Evolutionary conservation across 768 basidiomycete genomes (phyloP).

Genomic region (Pleurotus salmoneostramineus): DNA sequence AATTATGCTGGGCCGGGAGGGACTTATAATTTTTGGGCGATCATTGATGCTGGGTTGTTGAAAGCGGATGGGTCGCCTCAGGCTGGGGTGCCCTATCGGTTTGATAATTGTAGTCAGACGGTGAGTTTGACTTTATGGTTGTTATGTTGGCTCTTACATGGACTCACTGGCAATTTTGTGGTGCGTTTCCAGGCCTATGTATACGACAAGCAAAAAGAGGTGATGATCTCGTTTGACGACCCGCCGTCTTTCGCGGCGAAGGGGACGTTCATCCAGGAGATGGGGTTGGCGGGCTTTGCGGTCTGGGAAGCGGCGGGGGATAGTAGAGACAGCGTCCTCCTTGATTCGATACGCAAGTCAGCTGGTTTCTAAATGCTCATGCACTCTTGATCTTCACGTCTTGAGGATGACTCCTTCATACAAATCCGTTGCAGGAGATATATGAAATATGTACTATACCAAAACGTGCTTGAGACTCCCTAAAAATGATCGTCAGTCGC

Average conservation of each 20-base stretch:
- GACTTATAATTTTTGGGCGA: constrained; percentile 55
- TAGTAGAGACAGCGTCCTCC: constrained; percentile 43
- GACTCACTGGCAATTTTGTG: background rate
- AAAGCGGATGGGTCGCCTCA: constrained; percentile 38
- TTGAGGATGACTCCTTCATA: too few species aligned
- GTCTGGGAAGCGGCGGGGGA: constrained; percentile 70
- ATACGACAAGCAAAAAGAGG: constrained; percentile 47
- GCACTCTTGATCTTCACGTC: too few species aligned
- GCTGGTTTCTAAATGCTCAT: constrained; percentile 22
- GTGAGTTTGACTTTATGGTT: constrained; percentile 35
- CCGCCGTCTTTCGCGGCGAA: constrained; percentile 58
- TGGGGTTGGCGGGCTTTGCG: constrained; percentile 55
- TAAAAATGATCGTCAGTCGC: too few species aligned
- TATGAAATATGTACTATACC: too few species aligned
- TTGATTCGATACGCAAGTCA: constrained; percentile 46
- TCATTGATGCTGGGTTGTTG: constrained; percentile 56
- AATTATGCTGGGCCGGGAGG: constrained; percentile 35
- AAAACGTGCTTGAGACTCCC: too few species aligned
- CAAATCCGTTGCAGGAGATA: too few species aligned
- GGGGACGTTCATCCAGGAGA: constrained; percentile 53
- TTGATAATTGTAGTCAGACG: constrained; percentile 70
- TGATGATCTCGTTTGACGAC: constrained; percentile 70
- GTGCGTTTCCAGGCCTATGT: constrained; percentile 52
- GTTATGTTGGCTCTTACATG: background rate
- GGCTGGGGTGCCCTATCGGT: constrained; percentile 49